These are phyloP conservation scores for Datisca glomerata DNA, from an alignment of 306 rosid genomes.

Conservation along the genomic window DNA sequence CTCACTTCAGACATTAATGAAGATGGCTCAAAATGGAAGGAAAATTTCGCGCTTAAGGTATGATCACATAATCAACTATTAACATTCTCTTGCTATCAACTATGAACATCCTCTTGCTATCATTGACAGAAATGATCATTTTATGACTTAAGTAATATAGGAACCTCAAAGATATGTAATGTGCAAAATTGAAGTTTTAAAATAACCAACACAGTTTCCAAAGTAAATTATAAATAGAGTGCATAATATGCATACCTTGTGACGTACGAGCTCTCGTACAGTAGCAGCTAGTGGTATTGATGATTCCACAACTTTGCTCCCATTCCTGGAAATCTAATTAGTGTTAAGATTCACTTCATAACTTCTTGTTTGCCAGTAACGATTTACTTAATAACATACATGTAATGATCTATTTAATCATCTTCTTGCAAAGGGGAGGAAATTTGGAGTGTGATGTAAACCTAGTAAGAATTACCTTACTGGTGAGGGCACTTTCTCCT, in stretches of 20 bases:
- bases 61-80: too few relatives aligned
- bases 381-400: too few relatives aligned
- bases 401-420: too few relatives aligned
- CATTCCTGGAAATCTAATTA: slow-evolving; percentile 49
- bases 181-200: slow-evolving; percentile 1
- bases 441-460: background rate
- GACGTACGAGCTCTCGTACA: slow-evolving; percentile 46
- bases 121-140: background rate
- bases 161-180: background rate
- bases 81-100: too few relatives aligned
- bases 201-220: background rate
- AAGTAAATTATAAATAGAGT: background rate
- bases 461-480: slow-evolving; percentile 30
- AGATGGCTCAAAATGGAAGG: too few relatives aligned
- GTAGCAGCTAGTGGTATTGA: slow-evolving; percentile 52
- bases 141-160: slow-evolving; percentile 1
- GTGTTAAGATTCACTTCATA: too few relatives aligned
- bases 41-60: too few relatives aligned
- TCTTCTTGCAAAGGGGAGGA: too few relatives aligned
- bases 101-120: background rate
- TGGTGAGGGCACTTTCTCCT: slow-evolving; percentile 33
- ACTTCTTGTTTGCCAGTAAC: too few relatives aligned
- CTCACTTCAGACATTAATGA: too few relatives aligned
- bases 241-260: slow-evolving; percentile 47
- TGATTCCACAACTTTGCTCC: slow-evolving; percentile 50